A percentile compares a stretch with the other conserved stretches of the same genome.
phyloP scores from a whole-genome alignment of 371 early-diverging fungal genomes.

The Thermomucor indicae-seudaticae region DNA sequence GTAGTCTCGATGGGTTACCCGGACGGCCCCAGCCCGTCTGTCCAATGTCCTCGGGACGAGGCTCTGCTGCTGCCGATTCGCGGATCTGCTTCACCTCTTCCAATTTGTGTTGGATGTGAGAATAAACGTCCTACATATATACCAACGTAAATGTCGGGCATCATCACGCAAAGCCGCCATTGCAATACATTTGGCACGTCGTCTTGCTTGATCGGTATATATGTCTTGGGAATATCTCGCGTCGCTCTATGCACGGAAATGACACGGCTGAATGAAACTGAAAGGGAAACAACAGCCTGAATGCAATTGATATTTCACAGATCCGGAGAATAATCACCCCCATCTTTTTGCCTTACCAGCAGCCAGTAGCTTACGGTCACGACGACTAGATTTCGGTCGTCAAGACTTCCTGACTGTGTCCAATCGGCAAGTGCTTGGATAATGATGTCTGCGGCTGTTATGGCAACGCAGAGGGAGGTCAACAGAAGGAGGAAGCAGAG shows the following conservation, averaged over 20 bases:
- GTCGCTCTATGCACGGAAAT: constrained; percentile 52
- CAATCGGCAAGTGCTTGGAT: constrained; percentile 52
- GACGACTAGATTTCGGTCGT: constrained; percentile 51
- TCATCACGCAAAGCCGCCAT: no score
- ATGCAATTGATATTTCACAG: background rate
- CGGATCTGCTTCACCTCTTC: constrained; percentile 48
- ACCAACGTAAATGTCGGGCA: no score
- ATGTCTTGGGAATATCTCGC: constrained; percentile 66
- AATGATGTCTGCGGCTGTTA: constrained; percentile 59
- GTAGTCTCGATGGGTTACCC: no score
- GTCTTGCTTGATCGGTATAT: constrained; percentile 60
- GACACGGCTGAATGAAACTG: constrained; percentile 54
- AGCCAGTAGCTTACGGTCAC: constrained; percentile 54
- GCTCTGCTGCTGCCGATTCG: constrained; percentile 48
- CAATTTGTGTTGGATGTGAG: constrained; percentile 51
- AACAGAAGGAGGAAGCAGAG: constrained; percentile 28
- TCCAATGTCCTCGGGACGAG: constrained; percentile 51
- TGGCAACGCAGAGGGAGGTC: constrained; percentile 50
- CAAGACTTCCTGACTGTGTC: constrained; percentile 27
- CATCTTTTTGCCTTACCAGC: constrained; percentile 23
- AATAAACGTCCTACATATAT: constrained; percentile 60
- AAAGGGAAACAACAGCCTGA: constrained; percentile 38
- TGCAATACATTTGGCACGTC: constrained; percentile 69
- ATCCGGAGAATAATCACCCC: background rate
- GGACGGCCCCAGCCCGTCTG: constrained; percentile 62